Evolutionary conservation across 2,329 filamentous ascomycete genomes (phyloP), one percentile per base, ranked within the genome.

Genomic region (Sporothrix curviconia): DNA sequence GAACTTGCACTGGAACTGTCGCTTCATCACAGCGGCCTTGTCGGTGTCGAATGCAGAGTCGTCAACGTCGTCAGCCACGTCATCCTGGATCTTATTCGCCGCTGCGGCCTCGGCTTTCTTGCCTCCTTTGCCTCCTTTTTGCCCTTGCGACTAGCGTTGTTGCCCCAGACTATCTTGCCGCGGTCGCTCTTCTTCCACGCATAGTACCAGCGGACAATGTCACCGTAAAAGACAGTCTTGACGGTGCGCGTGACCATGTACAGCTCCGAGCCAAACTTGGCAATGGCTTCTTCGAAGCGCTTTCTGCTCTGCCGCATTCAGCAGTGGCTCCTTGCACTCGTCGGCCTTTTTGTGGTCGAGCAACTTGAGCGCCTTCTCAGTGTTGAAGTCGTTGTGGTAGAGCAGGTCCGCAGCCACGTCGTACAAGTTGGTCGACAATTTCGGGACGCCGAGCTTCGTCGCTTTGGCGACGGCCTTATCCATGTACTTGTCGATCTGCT

Each of bases 131-230:
- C 84, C 67, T 95, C 90, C 72, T 94, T 96, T 71, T 92, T 95
- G 57, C 90, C 89, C 68, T 95, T 95, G 46, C 92, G 84, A 11
- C 89, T 90, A 52, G 89, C 84, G 66, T 88, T 96, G 63, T 85
- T 89, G 59, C 90, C 90, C 92, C 94, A 96, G 22, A 99, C 85
- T 65, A 94, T 85, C 67, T 83, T 86, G 40, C 94, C 94, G 59
- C 86, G 85, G 2, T 87, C 81, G 0, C 90, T 90, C 72, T 97
- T 97, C 75, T 99, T 99, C 94, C 94, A 99, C 63, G 89, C 89
- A 70, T 99, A 99, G 72, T 97, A 99, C 68, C 89, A 95, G 3
- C 94, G 88, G 25, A 95, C 90, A 61, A 96, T 87, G 59, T 90
- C 83, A 52, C 86, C 85, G 61, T 91, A 85, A 40, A 83, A 84